These are phyloP conservation scores for Xylaria castorea DNA, from an alignment of 495 filamentous ascomycete species.

Conservation along the genomic window DNA sequence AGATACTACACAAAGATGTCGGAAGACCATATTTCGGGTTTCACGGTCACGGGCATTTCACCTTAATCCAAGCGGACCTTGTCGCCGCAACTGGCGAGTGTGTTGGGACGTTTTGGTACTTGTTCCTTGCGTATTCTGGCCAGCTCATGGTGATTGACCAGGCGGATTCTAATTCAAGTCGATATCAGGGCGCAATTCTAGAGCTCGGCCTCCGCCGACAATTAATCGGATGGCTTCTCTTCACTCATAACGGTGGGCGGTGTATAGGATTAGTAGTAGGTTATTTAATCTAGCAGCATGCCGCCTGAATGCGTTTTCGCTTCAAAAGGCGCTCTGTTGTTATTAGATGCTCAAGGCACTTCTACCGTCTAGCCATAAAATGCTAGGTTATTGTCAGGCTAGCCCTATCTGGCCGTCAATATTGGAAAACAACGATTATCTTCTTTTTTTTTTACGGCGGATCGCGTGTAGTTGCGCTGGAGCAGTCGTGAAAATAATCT, in stretches of 20 bases:
- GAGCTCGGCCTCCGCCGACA: constrained; percentile 22
- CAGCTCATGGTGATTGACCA: constrained; percentile 43
- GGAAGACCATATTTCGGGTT: not conserved
- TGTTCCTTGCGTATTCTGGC: constrained; percentile 58
- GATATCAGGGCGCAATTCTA: not conserved
- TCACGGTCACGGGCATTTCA: not conserved
- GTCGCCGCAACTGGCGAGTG: constrained; percentile 52
- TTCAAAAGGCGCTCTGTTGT: not conserved
- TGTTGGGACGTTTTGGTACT: constrained; percentile 59
- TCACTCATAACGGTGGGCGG: constrained; percentile 72
- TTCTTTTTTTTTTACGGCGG: constrained; percentile 61
- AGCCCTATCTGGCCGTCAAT: constrained; percentile 55
- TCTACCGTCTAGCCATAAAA: not conserved
- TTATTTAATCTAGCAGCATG: constrained; percentile 71
- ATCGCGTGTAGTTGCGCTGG: constrained; percentile 60
- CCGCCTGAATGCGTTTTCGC: constrained; percentile 18
- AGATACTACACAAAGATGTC: not conserved
- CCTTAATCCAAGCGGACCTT: constrained; percentile 32
- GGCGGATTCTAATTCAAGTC: constrained; percentile 19
- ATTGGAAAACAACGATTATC: constrained; percentile 52
- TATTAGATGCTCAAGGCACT: not conserved
- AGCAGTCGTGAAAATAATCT: constrained; percentile 58
- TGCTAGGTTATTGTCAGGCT: constrained; percentile 56
- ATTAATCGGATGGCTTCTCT: constrained; percentile 61
- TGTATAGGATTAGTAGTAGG: constrained; percentile 69